Evolutionary conservation across 139 green algal genomes (phyloP), one percentile per base, ranked within the genome.

Genomic region (Chlamydomonas schloesseri): DNA sequence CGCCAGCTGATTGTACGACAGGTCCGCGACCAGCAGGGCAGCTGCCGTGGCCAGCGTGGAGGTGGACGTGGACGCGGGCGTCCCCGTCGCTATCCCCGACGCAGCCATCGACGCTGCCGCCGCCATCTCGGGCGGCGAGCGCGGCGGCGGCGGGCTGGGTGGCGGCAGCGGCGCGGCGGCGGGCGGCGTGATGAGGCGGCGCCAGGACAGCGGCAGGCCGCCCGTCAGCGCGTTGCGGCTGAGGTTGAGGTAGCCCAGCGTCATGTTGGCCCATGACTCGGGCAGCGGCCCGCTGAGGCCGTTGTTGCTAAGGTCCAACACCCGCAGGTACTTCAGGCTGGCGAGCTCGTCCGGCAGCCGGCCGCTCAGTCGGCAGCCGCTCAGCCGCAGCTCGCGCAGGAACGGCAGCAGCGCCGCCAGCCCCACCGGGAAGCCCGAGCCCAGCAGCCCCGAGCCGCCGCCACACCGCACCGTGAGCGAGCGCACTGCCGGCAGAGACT

Each of bases 231-330:
- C 23, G 67, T 91, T 91, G 36, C 3, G 14, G 0, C 76, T 88
- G 34, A 91, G 78, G 71, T 90, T 90, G 29, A 90, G 86, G 78
- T 87, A 79, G 58, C 37, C 78, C 5, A 90, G 78, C n/a, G 26
- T 60, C 71, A 90, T 37, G 71, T 34, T 72, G 36, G 3, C 26
- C 75, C 86, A 87, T 17, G 15, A 13, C 3, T 33, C 1, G 33
- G 83, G 83, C 33, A 88, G 34, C 28, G 24, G 10, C 0, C 83
- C 74, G 0, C 24, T 23, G 14, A 88, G 26, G 3, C 14, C 20
- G 74, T 88, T 88, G 24, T 37, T 28, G 9, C 33, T 31, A 14
- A 88, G 55, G 87, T 90, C 87, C 26, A 90, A 68, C 42, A 82
- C 68, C 28, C 72, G 81, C 18, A 90, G 74, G 67, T 75, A 81